Base-by-base conservation (phyloP, 345 rosid species). In the Aurinia saxatilis region DNA sequence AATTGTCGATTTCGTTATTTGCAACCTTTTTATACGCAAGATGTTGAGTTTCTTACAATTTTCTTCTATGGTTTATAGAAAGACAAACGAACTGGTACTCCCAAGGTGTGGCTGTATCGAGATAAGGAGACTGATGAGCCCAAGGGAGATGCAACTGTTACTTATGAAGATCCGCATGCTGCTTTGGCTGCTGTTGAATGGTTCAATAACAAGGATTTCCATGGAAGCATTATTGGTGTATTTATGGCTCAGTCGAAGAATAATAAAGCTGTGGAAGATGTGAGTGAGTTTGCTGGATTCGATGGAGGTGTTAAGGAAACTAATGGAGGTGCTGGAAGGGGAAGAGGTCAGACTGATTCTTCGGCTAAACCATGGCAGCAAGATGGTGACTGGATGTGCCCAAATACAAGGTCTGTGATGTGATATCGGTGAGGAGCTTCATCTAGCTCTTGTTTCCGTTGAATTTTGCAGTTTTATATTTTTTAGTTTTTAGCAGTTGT, bases 331-430 rank as follows among this genome's bases (percentile, higher is more conserved):
- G 74, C 60, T 63, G 97, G 85, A 58, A 80, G 69, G 41, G 99
- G 92, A 47, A 84, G 87, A 80, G 97, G 95, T 53, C 84, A 79
- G 60, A 80, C 60, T 47, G 96, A 90, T 70, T 80, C 85, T 72
- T 62, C 86, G 0, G 99, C 82, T 25, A 87, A 90, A 79, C 78
- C 84, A 10, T 90, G 97, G 97, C 86, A 84, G 66, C 99, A 90
- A 72, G 99, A 93, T 5, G 99, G 97, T 72, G 97, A 93, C 71
- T 93, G 99, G 99, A 54, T 78, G 73, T 93, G 99, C 80, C 92
- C 97, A 27, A 93, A 93, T 90, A 87, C 97, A 90, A 93, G 99
- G 99, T 90, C 96, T 90, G 97, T 93, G 97, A 81, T 93, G 80
- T 90, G 91, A 95, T 51, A 84, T 88, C 70, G 97, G 99, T 90